phyloP scores from a whole-genome alignment of 331 rosid genomes.

The Ulmus americana region DNA sequence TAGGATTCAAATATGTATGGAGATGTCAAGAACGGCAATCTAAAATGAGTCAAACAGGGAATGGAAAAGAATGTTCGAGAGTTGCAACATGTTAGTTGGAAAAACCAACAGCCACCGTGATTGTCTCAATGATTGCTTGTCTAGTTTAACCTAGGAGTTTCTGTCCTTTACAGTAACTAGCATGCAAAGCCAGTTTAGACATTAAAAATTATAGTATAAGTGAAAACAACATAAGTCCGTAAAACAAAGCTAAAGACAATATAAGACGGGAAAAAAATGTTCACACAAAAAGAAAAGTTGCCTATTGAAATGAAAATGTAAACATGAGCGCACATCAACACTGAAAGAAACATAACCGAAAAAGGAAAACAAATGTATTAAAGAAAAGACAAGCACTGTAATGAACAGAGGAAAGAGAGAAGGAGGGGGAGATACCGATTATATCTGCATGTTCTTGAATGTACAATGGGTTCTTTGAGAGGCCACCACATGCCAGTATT shows the following conservation, averaged over 20 bases:
- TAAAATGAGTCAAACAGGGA: too few relatives aligned
- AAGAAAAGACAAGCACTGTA: neutral
- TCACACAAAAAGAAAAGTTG: neutral
- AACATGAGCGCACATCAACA: neutral
- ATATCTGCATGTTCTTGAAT: constrained; percentile 93
- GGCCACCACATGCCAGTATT: constrained; percentile 92
- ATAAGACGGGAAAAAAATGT: neutral
- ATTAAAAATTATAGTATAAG: neutral
- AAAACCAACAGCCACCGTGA: neutral
- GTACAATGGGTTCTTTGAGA: constrained; percentile 69
- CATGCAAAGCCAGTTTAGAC: neutral
- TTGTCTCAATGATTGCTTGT: neutral
- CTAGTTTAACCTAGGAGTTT: neutral
- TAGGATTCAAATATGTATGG: neutral
- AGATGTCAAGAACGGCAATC: neutral
- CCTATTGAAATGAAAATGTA: neutral
- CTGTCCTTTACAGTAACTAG: too few relatives aligned
- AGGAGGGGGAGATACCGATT: constrained; percentile 46
- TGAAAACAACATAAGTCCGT: neutral
- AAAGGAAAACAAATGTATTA: neutral
- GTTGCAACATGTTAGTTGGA: neutral
- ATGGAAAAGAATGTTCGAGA: too few relatives aligned
- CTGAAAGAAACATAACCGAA: neutral
- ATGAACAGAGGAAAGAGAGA: neutral
- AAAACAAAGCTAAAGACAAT: neutral